Evolutionary conservation across 2,329 filamentous ascomycete species (phyloP).

Genomic region (Grosmannia penicillata): DNA sequence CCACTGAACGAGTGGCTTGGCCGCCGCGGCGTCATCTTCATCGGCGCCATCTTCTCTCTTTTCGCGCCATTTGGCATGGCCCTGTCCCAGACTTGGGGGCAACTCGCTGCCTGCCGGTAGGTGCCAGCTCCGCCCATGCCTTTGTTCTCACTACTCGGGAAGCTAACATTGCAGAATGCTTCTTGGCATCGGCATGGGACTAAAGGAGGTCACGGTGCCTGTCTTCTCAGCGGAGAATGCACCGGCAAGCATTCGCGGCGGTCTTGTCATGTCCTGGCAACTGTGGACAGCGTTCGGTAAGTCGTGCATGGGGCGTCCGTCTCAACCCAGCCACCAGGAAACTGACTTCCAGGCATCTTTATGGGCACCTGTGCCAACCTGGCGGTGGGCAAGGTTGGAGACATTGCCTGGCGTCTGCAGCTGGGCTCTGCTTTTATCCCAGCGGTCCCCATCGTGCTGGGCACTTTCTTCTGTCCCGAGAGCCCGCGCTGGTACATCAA

Average conservation of each 20-base stretch:
- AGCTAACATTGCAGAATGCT: too few relatives aligned
- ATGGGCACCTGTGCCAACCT: too few relatives aligned
- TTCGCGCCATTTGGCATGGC: neutral
- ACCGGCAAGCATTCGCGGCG: constrained; percentile 48
- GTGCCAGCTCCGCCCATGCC: constrained; percentile 7
- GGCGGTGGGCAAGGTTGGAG: constrained; percentile 42
- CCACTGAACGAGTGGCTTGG: constrained; percentile 59
- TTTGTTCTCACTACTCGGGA: constrained; percentile 45
- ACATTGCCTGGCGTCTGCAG: constrained; percentile 55
- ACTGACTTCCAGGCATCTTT: too few relatives aligned
- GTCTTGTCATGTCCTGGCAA: constrained; percentile 48
- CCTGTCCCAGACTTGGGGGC: neutral
- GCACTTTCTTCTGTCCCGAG: constrained; percentile 22
- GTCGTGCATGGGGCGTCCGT: too few relatives aligned
- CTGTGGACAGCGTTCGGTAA: constrained; percentile 26
- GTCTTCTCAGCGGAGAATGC: constrained; percentile 55
- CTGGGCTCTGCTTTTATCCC: constrained; percentile 51
- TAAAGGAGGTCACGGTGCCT: constrained; percentile 51
- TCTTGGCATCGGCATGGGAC: constrained; percentile 56
- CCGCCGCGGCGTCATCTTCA: constrained; percentile 55
- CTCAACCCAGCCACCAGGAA: too few relatives aligned
- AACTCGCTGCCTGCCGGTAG: too few relatives aligned
- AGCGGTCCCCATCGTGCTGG: constrained; percentile 37
- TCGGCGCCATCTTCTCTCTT: constrained; percentile 37
- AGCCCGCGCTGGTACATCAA: constrained; percentile 29